phyloP scores from a whole-genome alignment of 768 basidiomycete genomes.

The Suillus tomentosus region DNA sequence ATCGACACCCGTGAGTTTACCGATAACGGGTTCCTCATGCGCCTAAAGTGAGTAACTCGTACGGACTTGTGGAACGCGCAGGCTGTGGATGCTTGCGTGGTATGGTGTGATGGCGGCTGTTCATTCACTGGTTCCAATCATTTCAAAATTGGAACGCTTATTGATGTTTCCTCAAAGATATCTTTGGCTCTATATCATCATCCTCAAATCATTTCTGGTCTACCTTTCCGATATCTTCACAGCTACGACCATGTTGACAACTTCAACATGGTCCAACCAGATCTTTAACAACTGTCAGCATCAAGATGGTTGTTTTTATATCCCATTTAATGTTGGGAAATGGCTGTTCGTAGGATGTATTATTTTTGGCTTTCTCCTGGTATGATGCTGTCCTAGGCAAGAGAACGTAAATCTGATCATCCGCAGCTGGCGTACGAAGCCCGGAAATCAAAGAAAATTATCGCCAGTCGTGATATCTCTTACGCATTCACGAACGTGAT shows the following conservation, averaged over 20 bases:
- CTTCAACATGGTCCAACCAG: constrained; percentile 86
- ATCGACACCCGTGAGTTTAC: constrained; percentile 92
- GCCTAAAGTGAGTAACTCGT: constrained; percentile 67
- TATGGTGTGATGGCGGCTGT: not conserved
- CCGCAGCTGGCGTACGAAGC: constrained; percentile 86
- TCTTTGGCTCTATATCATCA: constrained; percentile 88
- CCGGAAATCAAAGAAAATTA: constrained; percentile 90
- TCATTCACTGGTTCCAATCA: not conserved
- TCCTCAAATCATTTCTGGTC: constrained; percentile 95
- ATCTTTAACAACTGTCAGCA: constrained; percentile 78
- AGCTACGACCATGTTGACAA: constrained; percentile 93
- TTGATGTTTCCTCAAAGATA: constrained; percentile 56
- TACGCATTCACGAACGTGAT: constrained; percentile 98
- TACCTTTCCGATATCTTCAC: constrained; percentile 98
- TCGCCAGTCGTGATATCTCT: constrained; percentile 93
- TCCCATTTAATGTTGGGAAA: constrained; percentile 86
- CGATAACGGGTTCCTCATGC: constrained; percentile 83
- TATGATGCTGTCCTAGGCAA: constrained; percentile 37
- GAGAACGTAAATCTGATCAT: constrained; percentile 18
- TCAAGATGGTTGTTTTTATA: constrained; percentile 73
- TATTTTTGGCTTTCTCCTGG: constrained; percentile 95
- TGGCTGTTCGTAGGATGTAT: constrained; percentile 99
- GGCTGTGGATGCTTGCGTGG: not conserved
- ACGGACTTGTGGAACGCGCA: not conserved
- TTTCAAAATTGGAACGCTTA: constrained; percentile 14